Conservation (phyloP, 306 rosid genomes). For the Macrotyloma uniflorum region DNA sequence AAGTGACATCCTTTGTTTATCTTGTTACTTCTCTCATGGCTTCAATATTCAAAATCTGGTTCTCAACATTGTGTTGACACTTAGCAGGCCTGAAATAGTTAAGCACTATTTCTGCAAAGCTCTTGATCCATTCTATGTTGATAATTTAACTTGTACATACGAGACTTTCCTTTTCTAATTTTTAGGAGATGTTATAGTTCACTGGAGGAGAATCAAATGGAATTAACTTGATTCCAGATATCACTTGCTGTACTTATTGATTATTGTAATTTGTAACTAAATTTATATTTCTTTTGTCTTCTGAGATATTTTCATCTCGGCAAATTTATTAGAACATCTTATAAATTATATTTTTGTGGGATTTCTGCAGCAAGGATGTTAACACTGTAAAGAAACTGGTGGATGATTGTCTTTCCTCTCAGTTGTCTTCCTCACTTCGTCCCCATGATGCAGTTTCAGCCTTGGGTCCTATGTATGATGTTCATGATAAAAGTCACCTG, state of each 20-base stretch:
- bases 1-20: conserved; percentile 8
- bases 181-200: conserved; percentile 14
- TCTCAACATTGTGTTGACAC: not conserved
- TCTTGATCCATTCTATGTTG: not conserved
- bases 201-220: conserved; percentile 4
- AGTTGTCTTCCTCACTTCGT: conserved; percentile 87
- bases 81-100: not conserved
- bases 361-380: conserved; percentile 91
- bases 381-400: conserved; percentile 90
- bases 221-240: conserved; percentile 13
- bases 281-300: conserved; percentile 18
- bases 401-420: conserved; percentile 87
- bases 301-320: conserved; percentile 1
- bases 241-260: conserved; percentile 11
- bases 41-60: conserved; percentile 22
- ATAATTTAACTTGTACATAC: conserved; percentile 14
- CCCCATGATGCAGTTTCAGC: conserved; percentile 99
- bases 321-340: conserved; percentile 8
- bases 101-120: conserved; percentile 1
- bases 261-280: conserved; percentile 20
- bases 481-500: conserved; percentile 86
- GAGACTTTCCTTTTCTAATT: conserved; percentile 23
- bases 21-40: conserved; percentile 11
- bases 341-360: conserved; percentile 5
- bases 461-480: conserved; percentile 98